Conservation (phyloP, 1,284 basidiomycete species). For the Moesziomyces aphidis region DNA sequence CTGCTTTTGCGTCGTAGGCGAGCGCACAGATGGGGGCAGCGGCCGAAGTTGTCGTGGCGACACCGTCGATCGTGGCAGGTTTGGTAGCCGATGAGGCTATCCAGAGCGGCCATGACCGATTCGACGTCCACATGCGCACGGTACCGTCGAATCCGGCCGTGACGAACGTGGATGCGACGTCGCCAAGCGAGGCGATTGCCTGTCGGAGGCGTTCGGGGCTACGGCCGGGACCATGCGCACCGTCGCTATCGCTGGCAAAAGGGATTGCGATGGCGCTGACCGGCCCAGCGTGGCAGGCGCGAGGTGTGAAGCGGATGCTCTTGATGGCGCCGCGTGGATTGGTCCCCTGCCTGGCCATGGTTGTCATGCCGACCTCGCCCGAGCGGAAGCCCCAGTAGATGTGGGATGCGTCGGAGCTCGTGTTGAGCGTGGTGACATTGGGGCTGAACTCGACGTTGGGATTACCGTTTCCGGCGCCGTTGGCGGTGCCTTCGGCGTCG, state of each 20-base stretch:
- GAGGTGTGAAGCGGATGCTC: constrained; percentile 48
- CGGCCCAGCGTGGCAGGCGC: constrained; percentile 46
- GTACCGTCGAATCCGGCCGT: constrained; percentile 63
- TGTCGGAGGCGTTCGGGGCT: constrained; percentile 55
- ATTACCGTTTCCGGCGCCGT: constrained; percentile 77
- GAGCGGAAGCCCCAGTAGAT: constrained; percentile 81
- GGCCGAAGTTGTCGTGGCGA: constrained; percentile 10
- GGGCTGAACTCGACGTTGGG: constrained; percentile 82
- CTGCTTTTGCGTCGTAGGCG: constrained; percentile 53
- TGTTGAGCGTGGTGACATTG: constrained; percentile 73
- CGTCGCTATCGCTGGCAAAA: constrained; percentile 52
- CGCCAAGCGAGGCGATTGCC: constrained; percentile 54
- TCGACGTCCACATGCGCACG: constrained; percentile 59
- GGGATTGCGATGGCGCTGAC: constrained; percentile 58
- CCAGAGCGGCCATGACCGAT: constrained; percentile 56
- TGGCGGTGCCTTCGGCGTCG: constrained; percentile 74
- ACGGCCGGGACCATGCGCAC: constrained; percentile 56
- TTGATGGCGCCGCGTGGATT: constrained; percentile 59
- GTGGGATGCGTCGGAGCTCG: constrained; percentile 77
- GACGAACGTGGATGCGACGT: constrained; percentile 58
- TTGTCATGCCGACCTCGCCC: constrained; percentile 78
- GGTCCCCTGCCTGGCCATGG: constrained; percentile 62
- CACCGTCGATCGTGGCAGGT: constrained; percentile 22
- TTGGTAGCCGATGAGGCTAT: constrained; percentile 27
- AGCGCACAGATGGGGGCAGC: constrained; percentile 50